Percentiles rank a stretch among this genome's conserved stretches.
These are phyloP conservation scores for Strigomonas culicis DNA, from an alignment of 208 protist species.

Conservation along the genomic window DNA sequence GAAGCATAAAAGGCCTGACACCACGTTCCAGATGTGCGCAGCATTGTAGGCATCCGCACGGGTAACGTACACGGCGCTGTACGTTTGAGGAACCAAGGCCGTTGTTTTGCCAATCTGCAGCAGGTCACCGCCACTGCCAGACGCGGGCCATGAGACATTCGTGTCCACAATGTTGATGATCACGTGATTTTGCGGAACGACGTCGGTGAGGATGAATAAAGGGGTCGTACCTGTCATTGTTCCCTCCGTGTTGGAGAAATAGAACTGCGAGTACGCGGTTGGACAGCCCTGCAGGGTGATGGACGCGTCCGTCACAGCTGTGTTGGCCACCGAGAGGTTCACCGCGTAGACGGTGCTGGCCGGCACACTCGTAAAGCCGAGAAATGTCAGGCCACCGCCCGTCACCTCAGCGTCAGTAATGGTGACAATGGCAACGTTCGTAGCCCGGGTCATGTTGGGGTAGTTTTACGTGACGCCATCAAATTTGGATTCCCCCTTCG, in stretches of 20 bases:
- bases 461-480: too few species aligned
- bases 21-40: background rate
- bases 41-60: background rate
- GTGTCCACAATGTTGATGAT: constrained; percentile 6
- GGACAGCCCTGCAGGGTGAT: background rate
- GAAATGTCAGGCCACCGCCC: too few species aligned
- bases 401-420: too few species aligned
- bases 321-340: background rate
- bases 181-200: background rate
- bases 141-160: background rate
- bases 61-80: background rate
- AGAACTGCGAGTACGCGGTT: background rate
- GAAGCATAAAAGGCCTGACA: too few species aligned
- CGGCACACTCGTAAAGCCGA: too few species aligned
- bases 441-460: too few species aligned
- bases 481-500: too few species aligned
- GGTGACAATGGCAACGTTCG: too few species aligned
- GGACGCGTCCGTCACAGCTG: background rate
- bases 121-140: background rate
- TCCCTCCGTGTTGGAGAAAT: background rate
- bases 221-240: background rate
- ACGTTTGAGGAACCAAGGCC: background rate
- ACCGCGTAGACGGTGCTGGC: too few species aligned
- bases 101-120: background rate
- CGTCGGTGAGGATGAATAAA: background rate